phyloP scores from a whole-genome alignment of 2,329 filamentous ascomycete genomes.

The Fusarium ramigenum region DNA sequence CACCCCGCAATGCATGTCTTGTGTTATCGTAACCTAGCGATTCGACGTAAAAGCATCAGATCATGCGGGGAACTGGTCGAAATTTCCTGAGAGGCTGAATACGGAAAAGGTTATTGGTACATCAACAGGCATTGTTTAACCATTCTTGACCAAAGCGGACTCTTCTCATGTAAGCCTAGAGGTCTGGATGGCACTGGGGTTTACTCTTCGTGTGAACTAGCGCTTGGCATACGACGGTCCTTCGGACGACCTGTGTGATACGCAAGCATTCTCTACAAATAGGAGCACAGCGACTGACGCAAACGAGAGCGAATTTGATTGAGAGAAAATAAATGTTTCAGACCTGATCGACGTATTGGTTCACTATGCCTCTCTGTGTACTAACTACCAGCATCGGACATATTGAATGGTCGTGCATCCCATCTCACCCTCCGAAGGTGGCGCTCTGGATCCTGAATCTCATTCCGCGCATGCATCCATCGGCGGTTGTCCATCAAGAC shows the following conservation, averaged over 20 bases:
- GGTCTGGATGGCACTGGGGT: background rate
- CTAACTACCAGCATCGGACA: accelerated
- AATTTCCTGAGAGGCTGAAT: background rate
- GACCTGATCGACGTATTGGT: accelerated
- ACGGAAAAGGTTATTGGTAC: accelerated
- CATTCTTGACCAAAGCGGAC: too few species aligned
- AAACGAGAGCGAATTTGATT: too few species aligned
- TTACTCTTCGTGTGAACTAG: background rate
- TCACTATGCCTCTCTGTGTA: accelerated
- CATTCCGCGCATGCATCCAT: conserved; percentile 48
- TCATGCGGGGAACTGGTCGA: background rate
- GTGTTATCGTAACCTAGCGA: accelerated
- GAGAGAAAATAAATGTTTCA: accelerated
- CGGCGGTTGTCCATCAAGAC: conserved; percentile 49
- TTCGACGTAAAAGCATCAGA: accelerated
- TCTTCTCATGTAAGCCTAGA: background rate
- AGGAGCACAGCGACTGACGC: too few species aligned
- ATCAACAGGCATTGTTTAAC: accelerated
- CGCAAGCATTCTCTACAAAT: too few species aligned
- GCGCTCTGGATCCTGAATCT: conserved; percentile 46
- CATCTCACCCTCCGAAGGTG: conserved; percentile 50
- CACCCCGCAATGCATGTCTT: accelerated
- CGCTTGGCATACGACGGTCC: background rate
- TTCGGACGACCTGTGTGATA: too few species aligned
- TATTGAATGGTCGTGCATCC: conserved; percentile 45